phyloP scores from a whole-genome alignment of 2,329 filamentous ascomycete genomes.

The Penicillium griseofulvum region DNA sequence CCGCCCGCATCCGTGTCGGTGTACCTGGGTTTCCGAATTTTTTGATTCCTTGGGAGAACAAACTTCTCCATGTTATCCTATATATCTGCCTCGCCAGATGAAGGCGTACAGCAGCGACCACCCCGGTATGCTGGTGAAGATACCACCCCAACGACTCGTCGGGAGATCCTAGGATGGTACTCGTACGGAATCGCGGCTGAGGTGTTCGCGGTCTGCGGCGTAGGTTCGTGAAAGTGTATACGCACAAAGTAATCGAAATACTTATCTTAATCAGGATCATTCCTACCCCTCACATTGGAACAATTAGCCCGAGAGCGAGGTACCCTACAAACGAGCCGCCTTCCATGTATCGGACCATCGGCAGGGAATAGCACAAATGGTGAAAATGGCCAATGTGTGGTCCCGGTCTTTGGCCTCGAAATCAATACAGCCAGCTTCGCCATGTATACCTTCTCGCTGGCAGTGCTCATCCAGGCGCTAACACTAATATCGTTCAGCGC shows the following conservation, averaged over 20 bases:
- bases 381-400: conserved; percentile 32
- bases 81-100: conserved; percentile 18
- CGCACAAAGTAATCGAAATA: background rate
- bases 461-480: conserved; percentile 79
- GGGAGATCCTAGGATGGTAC: conserved; percentile 87
- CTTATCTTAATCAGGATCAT: conserved; percentile 61
- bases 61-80: conserved; percentile 18
- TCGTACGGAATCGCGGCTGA: conserved; percentile 92
- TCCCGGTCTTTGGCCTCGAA: conserved; percentile 31
- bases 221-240: conserved; percentile 47
- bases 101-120: conserved; percentile 26
- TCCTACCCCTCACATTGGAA: conserved; percentile 88
- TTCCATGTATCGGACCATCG: conserved; percentile 32
- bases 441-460: conserved; percentile 76
- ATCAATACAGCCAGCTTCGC: conserved; percentile 43
- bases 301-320: conserved; percentile 89
- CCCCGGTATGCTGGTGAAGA: conserved; percentile 76
- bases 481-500: conserved; percentile 69
- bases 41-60: background rate
- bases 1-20: conserved; percentile 9
- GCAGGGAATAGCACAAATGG: conserved; percentile 20
- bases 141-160: conserved; percentile 73
- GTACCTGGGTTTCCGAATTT: background rate
- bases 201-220: conserved; percentile 85
- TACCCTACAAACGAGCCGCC: conserved; percentile 58